Evolutionary conservation across 2,329 filamentous ascomycete species (phyloP).

Genomic region (Lasiodiplodia citricola): DNA sequence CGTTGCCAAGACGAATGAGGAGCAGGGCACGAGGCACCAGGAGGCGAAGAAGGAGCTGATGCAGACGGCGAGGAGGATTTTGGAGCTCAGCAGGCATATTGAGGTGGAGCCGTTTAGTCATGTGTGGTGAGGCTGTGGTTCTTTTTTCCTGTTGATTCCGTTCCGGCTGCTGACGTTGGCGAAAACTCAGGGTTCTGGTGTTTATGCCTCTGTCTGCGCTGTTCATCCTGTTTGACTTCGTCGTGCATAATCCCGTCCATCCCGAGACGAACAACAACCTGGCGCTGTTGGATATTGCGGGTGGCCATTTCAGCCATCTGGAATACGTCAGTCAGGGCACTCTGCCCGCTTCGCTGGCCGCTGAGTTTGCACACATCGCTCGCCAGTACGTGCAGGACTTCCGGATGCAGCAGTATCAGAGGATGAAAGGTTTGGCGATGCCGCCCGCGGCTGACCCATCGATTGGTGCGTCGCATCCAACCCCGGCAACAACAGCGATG

Average conservation of each 20-base stretch:
- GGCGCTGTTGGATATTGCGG: conserved; percentile 48
- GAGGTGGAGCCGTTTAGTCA: conserved; percentile 42
- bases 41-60: conserved; percentile 37
- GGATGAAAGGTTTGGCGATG: neutral
- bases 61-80: conserved; percentile 38
- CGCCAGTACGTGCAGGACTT: conserved; percentile 43
- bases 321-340: conserved; percentile 47
- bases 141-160: neutral
- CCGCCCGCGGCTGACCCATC: neutral
- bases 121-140: conserved; percentile 36
- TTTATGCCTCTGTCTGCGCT: conserved; percentile 28
- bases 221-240: conserved; percentile 49
- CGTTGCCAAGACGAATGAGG: conserved; percentile 28
- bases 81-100: conserved; percentile 43
- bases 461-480: neutral
- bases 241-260: conserved; percentile 28
- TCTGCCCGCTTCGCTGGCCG: conserved; percentile 44
- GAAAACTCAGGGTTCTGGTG: neutral
- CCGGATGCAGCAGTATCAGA: conserved; percentile 2
- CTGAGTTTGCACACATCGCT: conserved; percentile 41
- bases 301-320: conserved; percentile 51
- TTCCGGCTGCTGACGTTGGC: neutral
- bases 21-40: conserved; percentile 25
- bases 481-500: neutral
- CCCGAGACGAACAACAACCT: conserved; percentile 46